These are phyloP conservation scores for Neurospora sp. DNA, from an alignment of 495 filamentous ascomycete species.

Conservation along the genomic window DNA sequence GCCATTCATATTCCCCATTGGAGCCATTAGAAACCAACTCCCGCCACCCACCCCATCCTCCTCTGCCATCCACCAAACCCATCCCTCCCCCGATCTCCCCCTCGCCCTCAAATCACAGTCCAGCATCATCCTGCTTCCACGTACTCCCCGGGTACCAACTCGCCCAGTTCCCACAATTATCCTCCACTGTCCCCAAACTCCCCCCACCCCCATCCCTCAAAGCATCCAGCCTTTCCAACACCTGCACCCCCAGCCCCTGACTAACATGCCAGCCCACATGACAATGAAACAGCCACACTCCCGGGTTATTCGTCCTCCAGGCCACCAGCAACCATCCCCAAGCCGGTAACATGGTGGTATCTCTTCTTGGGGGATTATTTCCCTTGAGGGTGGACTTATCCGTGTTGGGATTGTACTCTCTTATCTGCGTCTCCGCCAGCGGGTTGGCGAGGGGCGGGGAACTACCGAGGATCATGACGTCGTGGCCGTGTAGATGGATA, in stretches of 20 bases:
- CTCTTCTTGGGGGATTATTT: slow-evolving; percentile 44
- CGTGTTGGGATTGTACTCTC: slow-evolving; percentile 20
- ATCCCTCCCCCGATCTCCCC: not conserved
- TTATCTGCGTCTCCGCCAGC: slow-evolving; percentile 1
- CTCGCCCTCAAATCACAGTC: not conserved
- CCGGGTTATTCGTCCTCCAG: slow-evolving; percentile 29
- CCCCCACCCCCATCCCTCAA: not conserved
- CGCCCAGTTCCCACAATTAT: not conserved
- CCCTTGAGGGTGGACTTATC: slow-evolving; percentile 19
- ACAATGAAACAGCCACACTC: slow-evolving; percentile 35
- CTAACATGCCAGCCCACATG: slow-evolving; percentile 41
- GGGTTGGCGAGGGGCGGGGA: slow-evolving; percentile 20
- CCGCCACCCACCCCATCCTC: too few relatives aligned
- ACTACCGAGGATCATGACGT: slow-evolving; percentile 41
- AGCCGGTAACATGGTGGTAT: slow-evolving; percentile 47
- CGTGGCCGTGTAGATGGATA: slow-evolving; percentile 43
- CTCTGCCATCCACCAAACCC: too few relatives aligned
- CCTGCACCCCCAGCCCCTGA: slow-evolving; percentile 34
- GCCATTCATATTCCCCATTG: not conserved
- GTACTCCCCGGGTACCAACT: not conserved
- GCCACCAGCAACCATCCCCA: slow-evolving; percentile 39
- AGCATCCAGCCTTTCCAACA: slow-evolving; percentile 20
- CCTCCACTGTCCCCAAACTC: not conserved
- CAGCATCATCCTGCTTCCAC: not conserved
- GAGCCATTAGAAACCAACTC: too few relatives aligned